Base-by-base conservation (phyloP, 495 filamentous ascomycete genomes). In the Xylaria longipes region DNA sequence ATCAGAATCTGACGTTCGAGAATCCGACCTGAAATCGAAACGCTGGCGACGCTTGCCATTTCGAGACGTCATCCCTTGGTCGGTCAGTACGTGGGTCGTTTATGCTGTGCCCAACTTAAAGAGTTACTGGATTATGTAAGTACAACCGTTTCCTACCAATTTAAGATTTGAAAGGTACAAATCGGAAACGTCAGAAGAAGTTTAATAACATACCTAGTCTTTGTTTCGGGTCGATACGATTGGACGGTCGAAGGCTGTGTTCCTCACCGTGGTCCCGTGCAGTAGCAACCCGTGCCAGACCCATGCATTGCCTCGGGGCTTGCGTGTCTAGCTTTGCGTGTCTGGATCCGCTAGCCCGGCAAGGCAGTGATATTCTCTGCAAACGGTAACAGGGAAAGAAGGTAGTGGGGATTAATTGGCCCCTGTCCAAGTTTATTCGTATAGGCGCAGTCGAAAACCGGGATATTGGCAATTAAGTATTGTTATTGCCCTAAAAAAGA, bases 301-400 rank as follows among this genome's bases (percentile, higher is more conserved):
- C n/a, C n/a, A n/a, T n/a, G 60, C 60, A 66, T 25, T 35, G 64
- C 64, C 43, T 22, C 27, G 27, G 43, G 64, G 64, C 43, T 66
- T 66, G 64, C 64, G 64, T 27, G 64, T 66, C n/a, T 20, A 31
- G 37, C 62, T 37, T 37, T 7, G 17, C 57, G 33, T 60, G 9
- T 33, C 33, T 37, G 8, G 57, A 39, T 17, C 57, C n/a, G 58
- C 58, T 37, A 41, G 58, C 58, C 33, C 17, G 57, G 39, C 37
- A 20, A 52, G 64, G 64, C 64, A 54, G 29, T 17, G 64, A 66
- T 54, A 54, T 33, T 50, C 48, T 33, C 45, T 27, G 64, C 29
- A 48, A 65, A 31, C 45, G 64, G 64, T 5, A 66, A 35, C 33
- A 14, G 48, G 62, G 64, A n/a, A 54, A 17, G 33, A 60, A 22